Conservation (phyloP, 148 eudicot species). For the Fallopia convolvulus region DNA sequence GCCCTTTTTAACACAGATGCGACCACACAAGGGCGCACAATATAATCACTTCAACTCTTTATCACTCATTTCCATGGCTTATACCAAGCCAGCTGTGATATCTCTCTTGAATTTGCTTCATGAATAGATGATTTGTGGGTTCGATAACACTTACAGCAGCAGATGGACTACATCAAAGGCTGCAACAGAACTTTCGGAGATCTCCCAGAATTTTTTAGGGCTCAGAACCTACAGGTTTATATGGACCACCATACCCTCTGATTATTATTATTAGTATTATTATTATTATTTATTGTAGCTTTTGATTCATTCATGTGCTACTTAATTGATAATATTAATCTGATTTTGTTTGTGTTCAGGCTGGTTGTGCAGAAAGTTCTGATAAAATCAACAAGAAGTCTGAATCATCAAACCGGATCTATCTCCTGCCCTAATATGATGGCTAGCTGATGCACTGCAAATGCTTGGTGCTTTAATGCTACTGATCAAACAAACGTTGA, state of each 20-base stretch:
- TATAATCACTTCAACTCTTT: background rate
- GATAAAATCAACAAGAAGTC: background rate
- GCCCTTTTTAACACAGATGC: background rate
- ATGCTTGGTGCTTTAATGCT: background rate
- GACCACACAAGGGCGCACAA: background rate
- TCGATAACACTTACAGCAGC: background rate
- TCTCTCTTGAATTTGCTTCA: background rate
- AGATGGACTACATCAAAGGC: background rate
- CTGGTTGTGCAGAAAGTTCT: background rate
- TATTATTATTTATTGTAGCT: background rate
- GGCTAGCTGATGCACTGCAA: background rate
- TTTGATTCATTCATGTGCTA: background rate
- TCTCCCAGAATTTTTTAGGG: background rate
- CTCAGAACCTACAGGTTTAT: background rate
- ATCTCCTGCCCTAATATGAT: background rate
- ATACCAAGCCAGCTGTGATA: no score
- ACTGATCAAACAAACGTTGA: background rate
- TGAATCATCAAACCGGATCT: no score
- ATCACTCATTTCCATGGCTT: background rate
- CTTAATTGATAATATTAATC: background rate
- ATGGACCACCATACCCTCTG: background rate
- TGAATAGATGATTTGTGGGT: background rate
- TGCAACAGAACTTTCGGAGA: background rate
- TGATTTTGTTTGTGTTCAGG: background rate
- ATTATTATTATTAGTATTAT: no score